Conservation (phyloP, 768 basidiomycete species). For the Myochromella boudieri region DNA sequence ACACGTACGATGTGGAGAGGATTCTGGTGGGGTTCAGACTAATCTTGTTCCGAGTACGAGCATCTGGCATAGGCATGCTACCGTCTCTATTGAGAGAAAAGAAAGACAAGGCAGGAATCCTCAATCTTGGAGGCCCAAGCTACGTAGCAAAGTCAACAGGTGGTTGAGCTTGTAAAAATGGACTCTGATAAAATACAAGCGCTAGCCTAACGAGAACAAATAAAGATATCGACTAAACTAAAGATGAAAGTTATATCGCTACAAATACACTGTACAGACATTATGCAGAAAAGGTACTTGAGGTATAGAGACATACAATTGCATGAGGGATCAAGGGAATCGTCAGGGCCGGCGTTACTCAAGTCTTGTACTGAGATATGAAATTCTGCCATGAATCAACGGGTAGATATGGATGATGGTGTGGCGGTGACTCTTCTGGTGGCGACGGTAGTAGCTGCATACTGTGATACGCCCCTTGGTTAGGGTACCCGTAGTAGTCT, state of each 20-base stretch:
- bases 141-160: background rate
- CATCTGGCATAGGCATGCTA: slow-evolving; percentile 66
- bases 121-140: slow-evolving; percentile 1
- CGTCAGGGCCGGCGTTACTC: background rate
- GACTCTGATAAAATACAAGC: slow-evolving; percentile 4
- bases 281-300: slow-evolving; percentile 9
- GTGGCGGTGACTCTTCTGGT: slow-evolving; percentile 29
- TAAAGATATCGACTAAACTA: slow-evolving; percentile 21
- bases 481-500: slow-evolving; percentile 31
- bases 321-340: background rate
- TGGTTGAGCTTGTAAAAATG: background rate
- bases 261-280: slow-evolving; percentile 18
- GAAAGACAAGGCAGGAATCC: slow-evolving; percentile 4
- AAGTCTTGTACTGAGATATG: slow-evolving; percentile 44
- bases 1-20: slow-evolving; percentile 53
- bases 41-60: slow-evolving; percentile 64
- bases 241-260: slow-evolving; percentile 17
- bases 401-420: slow-evolving; percentile 33
- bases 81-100: slow-evolving; percentile 10
- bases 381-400: slow-evolving; percentile 50
- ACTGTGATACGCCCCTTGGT: slow-evolving; percentile 19
- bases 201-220: slow-evolving; percentile 27
- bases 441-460: slow-evolving; percentile 25
- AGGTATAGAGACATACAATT: slow-evolving; percentile 6
- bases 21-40: slow-evolving; percentile 56